A percentile compares a stretch with the other conserved stretches of the same genome.
phyloP scores from a whole-genome alignment of 139 green algal species.

The Cymbomonas tetramitiformis region DNA sequence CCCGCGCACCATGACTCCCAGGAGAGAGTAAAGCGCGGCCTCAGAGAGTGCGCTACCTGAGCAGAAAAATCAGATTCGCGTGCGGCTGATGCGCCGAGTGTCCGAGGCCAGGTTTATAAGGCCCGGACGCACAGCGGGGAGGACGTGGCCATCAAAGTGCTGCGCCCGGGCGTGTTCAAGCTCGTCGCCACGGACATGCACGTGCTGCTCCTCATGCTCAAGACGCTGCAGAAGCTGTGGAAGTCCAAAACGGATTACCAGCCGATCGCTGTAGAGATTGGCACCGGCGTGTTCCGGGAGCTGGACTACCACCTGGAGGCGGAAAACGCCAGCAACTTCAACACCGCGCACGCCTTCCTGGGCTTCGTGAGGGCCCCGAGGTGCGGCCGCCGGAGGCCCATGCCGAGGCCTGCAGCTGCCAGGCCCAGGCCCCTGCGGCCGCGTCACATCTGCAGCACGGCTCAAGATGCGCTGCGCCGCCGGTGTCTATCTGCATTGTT shows the following conservation, averaged over 20 bases:
- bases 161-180: conserved; percentile 12
- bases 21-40: too few relatives aligned
- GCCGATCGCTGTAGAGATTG: conserved; percentile 29
- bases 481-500: too few relatives aligned
- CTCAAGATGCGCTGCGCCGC: too few relatives aligned
- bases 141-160: conserved; percentile 26
- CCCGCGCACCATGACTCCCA: too few relatives aligned
- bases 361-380: conserved; percentile 18
- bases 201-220: conserved; percentile 5
- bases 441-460: too few relatives aligned
- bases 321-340: conserved; percentile 22
- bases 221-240: conserved; percentile 17
- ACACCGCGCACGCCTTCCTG: conserved; percentile 17
- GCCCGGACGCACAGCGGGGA: conserved; percentile 17
- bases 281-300: conserved; percentile 23
- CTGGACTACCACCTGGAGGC: conserved; percentile 27
- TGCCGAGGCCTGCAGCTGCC: too few relatives aligned
- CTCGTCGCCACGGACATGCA: conserved; percentile 24
- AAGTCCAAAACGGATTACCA: conserved; percentile 8
- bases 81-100: too few relatives aligned
- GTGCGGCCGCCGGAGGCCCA: too few relatives aligned
- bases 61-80: too few relatives aligned
- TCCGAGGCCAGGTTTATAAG: conserved; percentile 31
- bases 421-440: not conserved
- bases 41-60: too few relatives aligned